Percentiles rank a stretch among this genome's conserved stretches.
phyloP scores from a whole-genome alignment of 306 rosid species.

The Sindora glabra region DNA sequence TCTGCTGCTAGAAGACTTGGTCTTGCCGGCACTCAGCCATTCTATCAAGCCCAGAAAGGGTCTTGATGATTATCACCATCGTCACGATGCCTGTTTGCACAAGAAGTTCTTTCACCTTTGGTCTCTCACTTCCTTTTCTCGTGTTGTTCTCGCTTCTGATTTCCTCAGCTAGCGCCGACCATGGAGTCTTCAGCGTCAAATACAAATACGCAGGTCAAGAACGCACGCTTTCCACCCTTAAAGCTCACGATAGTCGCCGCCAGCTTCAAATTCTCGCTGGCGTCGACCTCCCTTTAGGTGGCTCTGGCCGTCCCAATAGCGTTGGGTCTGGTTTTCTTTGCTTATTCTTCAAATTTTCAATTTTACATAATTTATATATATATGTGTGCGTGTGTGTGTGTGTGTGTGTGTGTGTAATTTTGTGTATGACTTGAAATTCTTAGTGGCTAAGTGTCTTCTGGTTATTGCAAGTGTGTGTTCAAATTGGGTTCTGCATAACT shows the following conservation, averaged over 20 bases:
- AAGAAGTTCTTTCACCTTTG: not conserved
- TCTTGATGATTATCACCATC: not conserved
- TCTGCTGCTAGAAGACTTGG: too few relatives aligned
- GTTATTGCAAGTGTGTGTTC: not conserved
- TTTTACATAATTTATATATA: too few relatives aligned
- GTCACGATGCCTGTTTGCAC: not conserved
- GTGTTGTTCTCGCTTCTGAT: slow-evolving; percentile 18
- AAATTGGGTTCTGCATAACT: not conserved
- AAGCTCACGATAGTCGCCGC: slow-evolving; percentile 81
- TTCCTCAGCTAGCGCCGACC: slow-evolving; percentile 25
- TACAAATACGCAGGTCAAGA: slow-evolving; percentile 64
- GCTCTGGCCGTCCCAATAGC: slow-evolving; percentile 85
- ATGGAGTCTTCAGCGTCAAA: slow-evolving; percentile 77
- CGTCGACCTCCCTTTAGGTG: slow-evolving; percentile 90
- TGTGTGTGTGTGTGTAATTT: too few relatives aligned
- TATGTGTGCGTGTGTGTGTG: not conserved
- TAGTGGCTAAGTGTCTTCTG: too few relatives aligned
- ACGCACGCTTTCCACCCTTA: slow-evolving; percentile 56
- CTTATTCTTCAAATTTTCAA: not conserved
- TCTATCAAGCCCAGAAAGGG: not conserved
- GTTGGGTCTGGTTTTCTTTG: slow-evolving; percentile 47
- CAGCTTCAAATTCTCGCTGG: slow-evolving; percentile 77
- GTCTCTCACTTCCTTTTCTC: too few relatives aligned
- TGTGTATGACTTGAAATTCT: too few relatives aligned
- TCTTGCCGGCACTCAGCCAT: too few relatives aligned